Evolutionary conservation across 768 basidiomycete genomes (phyloP), one percentile per base, ranked within the genome.

Genomic region (Pleurotus pulmonarius): DNA sequence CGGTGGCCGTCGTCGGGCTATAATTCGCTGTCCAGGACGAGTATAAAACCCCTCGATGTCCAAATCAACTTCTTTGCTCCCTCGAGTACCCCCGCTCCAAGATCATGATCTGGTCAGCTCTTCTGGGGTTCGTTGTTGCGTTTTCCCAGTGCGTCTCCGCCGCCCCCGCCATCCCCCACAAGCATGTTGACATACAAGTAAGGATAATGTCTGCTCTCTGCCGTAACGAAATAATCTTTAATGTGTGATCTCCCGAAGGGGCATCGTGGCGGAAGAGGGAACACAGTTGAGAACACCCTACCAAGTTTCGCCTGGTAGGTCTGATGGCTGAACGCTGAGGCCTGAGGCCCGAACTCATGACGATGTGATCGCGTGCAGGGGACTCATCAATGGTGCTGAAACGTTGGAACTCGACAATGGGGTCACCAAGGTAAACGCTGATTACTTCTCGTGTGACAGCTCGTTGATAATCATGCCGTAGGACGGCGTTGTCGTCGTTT

Each of bases 381-480:
- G 82, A 18, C 75, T 92, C 56, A 79, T 92, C 48, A 81, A 87
- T 60, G 90, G 88, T 22, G 84, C 85, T 22, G 87, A 86, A 1
- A 89, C 88, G 0, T 75, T 93, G 11, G 90, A 92, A 69, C 68
- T 92, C 59, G 90, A 92, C 66, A 88, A 90, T 65, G 88, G 87
- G 1, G 78, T 91, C 56, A 89, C 89, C 6, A 82, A 80, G 75
- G 88, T 83, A 53, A 61, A 34, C 13, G 20, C 41, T 38, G 12
- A 18, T 53, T 16, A 40, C 18, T n/a, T 49, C 15, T n/a, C 13
- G 34, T 8, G 9, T 34, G 29, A 34, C 29, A 34, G 29, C 4
- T 34, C 9, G 16, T 16, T 56, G 12, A 47, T 48, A 37, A 47
- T 48, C 6, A 16, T 29, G n/a, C 18, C 40, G 1, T 39, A 90